phyloP scores from a whole-genome alignment of 805 yeast genomes.

The Myxozyma kluyveri region DNA sequence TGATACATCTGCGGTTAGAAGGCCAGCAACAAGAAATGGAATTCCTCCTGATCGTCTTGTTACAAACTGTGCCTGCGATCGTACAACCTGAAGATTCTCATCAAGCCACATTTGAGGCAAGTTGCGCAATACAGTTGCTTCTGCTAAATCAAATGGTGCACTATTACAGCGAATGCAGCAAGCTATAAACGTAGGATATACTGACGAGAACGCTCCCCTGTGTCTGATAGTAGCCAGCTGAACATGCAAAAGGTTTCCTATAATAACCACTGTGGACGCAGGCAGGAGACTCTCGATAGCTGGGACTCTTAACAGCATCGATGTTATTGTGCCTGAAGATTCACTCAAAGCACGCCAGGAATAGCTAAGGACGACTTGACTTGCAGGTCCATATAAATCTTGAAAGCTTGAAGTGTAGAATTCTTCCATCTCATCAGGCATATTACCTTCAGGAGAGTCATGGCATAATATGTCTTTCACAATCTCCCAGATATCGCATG shows the following conservation, averaged over 20 bases:
- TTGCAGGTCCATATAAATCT: slow-evolving; percentile 39
- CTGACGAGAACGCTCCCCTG: slow-evolving; percentile 87
- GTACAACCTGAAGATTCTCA: slow-evolving; percentile 52
- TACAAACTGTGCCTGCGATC: slow-evolving; percentile 61
- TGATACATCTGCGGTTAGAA: slow-evolving; percentile 53
- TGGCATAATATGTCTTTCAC: slow-evolving; percentile 54
- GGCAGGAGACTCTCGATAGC: not conserved
- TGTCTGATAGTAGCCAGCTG: slow-evolving; percentile 78
- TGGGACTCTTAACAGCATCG: slow-evolving; percentile 41
- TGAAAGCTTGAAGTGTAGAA: slow-evolving; percentile 31
- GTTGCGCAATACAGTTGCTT: slow-evolving; percentile 35
- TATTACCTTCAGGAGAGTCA: slow-evolving; percentile 69
- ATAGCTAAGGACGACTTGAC: slow-evolving; percentile 54
- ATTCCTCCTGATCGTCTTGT: slow-evolving; percentile 92
- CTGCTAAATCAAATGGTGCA: slow-evolving; percentile 19
- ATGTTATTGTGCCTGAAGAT: slow-evolving; percentile 54
- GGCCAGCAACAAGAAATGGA: slow-evolving; percentile 74
- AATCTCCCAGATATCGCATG: slow-evolving; percentile 44
- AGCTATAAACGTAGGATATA: slow-evolving; percentile 73
- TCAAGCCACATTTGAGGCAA: slow-evolving; percentile 59
- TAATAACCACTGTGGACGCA: not conserved
- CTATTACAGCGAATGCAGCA: slow-evolving; percentile 58
- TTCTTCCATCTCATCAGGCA: slow-evolving; percentile 44
- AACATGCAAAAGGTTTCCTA: not conserved
- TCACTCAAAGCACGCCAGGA: slow-evolving; percentile 86